Base-by-base conservation (phyloP, 495 filamentous ascomycete species). In the Cenococcum geophilum region DNA sequence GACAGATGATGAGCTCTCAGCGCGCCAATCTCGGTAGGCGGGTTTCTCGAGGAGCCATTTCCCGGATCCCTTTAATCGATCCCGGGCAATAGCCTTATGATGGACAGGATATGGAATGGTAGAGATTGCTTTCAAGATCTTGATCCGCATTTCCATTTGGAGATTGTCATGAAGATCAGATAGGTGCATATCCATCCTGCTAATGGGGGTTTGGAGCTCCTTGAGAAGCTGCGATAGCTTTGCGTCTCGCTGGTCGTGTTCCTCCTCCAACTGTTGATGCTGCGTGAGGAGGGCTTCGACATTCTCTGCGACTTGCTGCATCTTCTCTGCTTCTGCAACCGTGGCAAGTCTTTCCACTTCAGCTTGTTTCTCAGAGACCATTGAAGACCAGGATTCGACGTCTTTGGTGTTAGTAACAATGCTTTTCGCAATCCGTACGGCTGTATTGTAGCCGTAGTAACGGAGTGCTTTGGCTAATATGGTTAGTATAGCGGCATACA, bases 1-100 rank as follows among this genome's bases (percentile, higher is more conserved):
- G 43, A 73, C 59, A 11, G 68, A 67, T 14, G 71, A 73, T 12
- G 48, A 47, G 51, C 71, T 73, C 16, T 65, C 59, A 9, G 67
- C 42, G 51, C 63, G 59, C 70, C 68, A 73, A 10, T 58, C 48
- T 14, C 53, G 21, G 34, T 66, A 72, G 21, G 37, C 27, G n/a
- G 59, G 58, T 25, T 70, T 27, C 0, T 49, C 51, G 12, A 71
- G 59, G 54, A 71, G 56, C 69, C 69, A 71, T 61, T 61, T 27
- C 18, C 67, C 64, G 49, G 64, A 65, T 27, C 61, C 67, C 25
- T 51, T 0, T 1, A 71, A 55, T 14, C 63, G 14, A 12, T 32
- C 55, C 56, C 58, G n/a, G 20, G 35, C 58, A 11, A 57, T 54
- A 51, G 52, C 50, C 51, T 67, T 65, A 50, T 69, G 66, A 42